phyloP scores from a whole-genome alignment of 192 early-diverging fungal species.

The Geosiphon pyriformis region DNA sequence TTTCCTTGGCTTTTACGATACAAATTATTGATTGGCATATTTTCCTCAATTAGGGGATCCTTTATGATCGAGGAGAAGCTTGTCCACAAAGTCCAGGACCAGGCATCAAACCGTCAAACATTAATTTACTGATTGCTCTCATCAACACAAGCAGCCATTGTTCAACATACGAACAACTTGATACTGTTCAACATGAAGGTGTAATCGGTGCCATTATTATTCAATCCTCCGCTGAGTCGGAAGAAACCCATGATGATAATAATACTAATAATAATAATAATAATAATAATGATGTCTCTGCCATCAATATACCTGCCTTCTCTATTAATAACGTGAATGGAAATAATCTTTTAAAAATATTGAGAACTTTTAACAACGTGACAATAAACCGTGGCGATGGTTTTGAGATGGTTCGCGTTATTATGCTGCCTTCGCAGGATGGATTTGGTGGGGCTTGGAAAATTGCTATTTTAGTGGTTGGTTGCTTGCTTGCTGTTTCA shows the following conservation, averaged over 20 bases:
- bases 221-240: no score
- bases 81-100: neutral
- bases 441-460: constrained; percentile 9
- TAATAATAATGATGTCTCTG: no score
- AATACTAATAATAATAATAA: no score
- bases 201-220: constrained; percentile 10
- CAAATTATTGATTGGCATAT: neutral
- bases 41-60: constrained; percentile 4
- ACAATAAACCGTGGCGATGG: neutral
- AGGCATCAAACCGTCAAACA: neutral
- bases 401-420: neutral
- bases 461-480: constrained; percentile 21
- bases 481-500: constrained; percentile 11
- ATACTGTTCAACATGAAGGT: neutral
- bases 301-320: constrained; percentile 2
- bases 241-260: no score
- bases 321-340: neutral
- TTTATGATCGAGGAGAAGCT: neutral
- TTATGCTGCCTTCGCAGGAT: neutral
- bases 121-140: constrained; percentile 4
- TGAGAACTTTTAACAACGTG: neutral
- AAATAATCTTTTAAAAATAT: neutral
- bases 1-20: neutral
- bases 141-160: neutral
- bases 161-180: constrained; percentile 4